A percentile compares a stretch with the other conserved stretches of the same genome.
These are phyloP conservation scores for Phragmites australis DNA, from an alignment of 176 grass and related monocot species.

Conservation along the genomic window DNA sequence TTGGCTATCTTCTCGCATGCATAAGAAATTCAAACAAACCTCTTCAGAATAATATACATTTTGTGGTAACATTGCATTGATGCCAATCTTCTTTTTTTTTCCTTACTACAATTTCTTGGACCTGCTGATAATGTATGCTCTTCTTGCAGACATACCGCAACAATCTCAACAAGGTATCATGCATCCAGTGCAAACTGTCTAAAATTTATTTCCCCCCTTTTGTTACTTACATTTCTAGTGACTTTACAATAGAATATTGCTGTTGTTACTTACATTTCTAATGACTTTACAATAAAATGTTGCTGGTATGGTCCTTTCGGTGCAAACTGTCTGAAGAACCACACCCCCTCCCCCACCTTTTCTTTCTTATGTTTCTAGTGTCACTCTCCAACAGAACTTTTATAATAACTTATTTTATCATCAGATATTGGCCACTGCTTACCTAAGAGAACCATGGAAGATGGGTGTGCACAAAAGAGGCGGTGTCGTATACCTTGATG, in stretches of 20 bases:
- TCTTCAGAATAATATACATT: conserved; percentile 97
- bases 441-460: conserved; percentile 97
- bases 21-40: conserved; percentile 75
- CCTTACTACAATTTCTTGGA: conserved; percentile 18
- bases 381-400: background rate
- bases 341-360: background rate
- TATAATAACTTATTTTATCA: conserved; percentile 31
- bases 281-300: conserved; percentile 6
- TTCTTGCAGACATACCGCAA: conserved; percentile 94
- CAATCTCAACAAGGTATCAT: conserved; percentile 98
- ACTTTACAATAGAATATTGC: background rate
- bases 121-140: conserved; percentile 44
- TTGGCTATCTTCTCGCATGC: conserved; percentile 93
- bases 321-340: conserved; percentile 17
- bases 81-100: conserved; percentile 31
- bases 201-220: background rate
- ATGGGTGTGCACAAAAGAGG: conserved; percentile 97
- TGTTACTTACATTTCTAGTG: conserved; percentile 28
- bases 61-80: conserved; percentile 72
- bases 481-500: conserved; percentile 96
- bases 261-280: conserved; percentile 34
- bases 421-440: conserved; percentile 93
- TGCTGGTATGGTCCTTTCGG: conserved; percentile 33
- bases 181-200: conserved; percentile 8
- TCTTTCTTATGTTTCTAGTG: conserved; percentile 2